Conservation (phyloP, 2,329 filamentous ascomycete species). For the Stenocarpella maydis region DNA sequence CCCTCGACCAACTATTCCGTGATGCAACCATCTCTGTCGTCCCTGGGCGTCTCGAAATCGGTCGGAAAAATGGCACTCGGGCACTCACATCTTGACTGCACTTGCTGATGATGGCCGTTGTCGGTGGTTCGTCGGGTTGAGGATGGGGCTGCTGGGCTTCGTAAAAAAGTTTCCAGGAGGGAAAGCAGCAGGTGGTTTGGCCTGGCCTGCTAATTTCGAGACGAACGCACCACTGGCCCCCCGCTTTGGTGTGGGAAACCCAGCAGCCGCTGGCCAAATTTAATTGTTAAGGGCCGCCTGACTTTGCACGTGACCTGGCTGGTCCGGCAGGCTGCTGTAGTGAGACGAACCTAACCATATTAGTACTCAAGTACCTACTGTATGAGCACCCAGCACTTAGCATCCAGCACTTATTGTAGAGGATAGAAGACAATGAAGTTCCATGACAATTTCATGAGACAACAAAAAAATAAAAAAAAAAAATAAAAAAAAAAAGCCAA, state of each 20-base stretch:
- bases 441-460: no score
- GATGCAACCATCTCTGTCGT: conserved; percentile 28
- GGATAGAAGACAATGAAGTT: no score
- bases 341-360: no score
- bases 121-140: conserved; percentile 36
- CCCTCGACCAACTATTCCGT: not conserved
- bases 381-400: not conserved
- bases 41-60: conserved; percentile 22
- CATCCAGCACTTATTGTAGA: no score
- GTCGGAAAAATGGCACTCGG: conserved; percentile 30
- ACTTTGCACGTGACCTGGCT: conserved; percentile 32
- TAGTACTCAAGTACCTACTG: no score
- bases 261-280: not conserved
- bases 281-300: conserved; percentile 36
- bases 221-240: conserved; percentile 29
- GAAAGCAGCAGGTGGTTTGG: conserved; percentile 28
- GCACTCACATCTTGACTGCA: conserved; percentile 52
- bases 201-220: conserved; percentile 30
- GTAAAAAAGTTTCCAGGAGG: conserved; percentile 35
- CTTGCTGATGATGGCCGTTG: conserved; percentile 49
- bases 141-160: conserved; percentile 37
- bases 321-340: not conserved
- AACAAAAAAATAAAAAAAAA: no score
- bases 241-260: conserved; percentile 29
- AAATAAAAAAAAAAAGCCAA: no score